Evolutionary conservation across 768 basidiomycete species (phyloP).

Genomic region (Psilocybe cyanescens): DNA sequence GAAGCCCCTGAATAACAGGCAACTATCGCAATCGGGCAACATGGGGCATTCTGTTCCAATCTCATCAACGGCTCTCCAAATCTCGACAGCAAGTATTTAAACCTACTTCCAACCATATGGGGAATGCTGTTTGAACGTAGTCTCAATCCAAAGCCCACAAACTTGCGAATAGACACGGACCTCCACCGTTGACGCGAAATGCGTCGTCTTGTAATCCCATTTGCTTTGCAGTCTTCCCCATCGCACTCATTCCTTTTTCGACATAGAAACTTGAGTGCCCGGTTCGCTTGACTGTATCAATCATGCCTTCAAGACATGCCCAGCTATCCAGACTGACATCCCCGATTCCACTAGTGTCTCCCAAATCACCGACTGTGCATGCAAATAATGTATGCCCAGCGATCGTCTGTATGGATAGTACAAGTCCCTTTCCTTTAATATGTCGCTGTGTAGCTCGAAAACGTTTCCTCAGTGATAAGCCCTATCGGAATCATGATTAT

Average conservation of each 20-base stretch:
- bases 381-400: conserved; percentile 80
- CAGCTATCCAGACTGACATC: conserved; percentile 85
- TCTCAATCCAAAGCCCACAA: neutral
- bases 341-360: conserved; percentile 63
- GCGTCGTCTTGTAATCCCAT: conserved; percentile 67
- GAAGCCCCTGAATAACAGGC: conserved; percentile 85
- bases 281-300: conserved; percentile 76
- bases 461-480: conserved; percentile 81
- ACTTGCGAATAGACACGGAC: conserved; percentile 45
- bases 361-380: conserved; percentile 84
- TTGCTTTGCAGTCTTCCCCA: conserved; percentile 77
- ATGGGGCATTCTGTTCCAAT: conserved; percentile 67
- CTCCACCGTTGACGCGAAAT: conserved; percentile 72
- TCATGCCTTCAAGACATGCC: conserved; percentile 78
- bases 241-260: conserved; percentile 84
- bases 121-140: conserved; percentile 60
- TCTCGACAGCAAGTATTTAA: neutral
- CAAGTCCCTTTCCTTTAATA: conserved; percentile 77
- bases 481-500: conserved; percentile 31
- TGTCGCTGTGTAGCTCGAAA: conserved; percentile 76
- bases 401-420: conserved; percentile 79
- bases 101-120: conserved; percentile 89
- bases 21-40: conserved; percentile 79
- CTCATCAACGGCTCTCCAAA: neutral
- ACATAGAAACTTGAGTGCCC: conserved; percentile 88